phyloP scores from a whole-genome alignment of 768 basidiomycete genomes.

The Suillus weaverae region DNA sequence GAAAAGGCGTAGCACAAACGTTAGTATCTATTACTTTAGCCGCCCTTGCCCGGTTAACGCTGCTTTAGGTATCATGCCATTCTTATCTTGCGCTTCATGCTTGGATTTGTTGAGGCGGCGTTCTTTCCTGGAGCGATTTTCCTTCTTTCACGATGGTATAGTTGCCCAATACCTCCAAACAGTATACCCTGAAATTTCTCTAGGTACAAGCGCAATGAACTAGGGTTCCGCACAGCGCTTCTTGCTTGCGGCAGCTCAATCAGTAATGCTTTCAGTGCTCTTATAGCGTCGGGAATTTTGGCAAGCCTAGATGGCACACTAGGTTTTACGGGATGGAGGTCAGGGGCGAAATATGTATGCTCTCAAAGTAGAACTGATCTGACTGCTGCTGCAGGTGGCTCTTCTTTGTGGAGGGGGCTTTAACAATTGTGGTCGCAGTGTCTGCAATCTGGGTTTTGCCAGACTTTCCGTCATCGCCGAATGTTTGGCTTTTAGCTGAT shows the following conservation, averaged over 20 bases:
- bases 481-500: slow-evolving; percentile 54
- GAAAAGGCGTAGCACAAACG: slow-evolving; percentile 38
- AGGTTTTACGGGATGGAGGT: slow-evolving; percentile 74
- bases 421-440: slow-evolving; percentile 53
- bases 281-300: slow-evolving; percentile 78
- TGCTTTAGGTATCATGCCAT: slow-evolving; percentile 54
- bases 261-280: slow-evolving; percentile 77
- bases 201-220: slow-evolving; percentile 61
- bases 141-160: slow-evolving; percentile 62
- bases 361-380: background rate
- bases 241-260: slow-evolving; percentile 71
- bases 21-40: background rate
- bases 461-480: slow-evolving; percentile 64
- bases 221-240: slow-evolving; percentile 65
- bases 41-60: slow-evolving; percentile 2
- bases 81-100: slow-evolving; percentile 68
- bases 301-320: slow-evolving; percentile 65
- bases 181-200: background rate
- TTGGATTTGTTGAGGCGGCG: slow-evolving; percentile 69
- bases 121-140: slow-evolving; percentile 73
- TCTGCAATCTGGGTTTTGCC: slow-evolving; percentile 64
- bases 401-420: slow-evolving; percentile 62
- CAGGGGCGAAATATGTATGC: slow-evolving; percentile 18
- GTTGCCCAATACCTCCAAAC: background rate
- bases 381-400: slow-evolving; percentile 51